Base-by-base conservation (phyloP, 306 rosid genomes). In the Lathyrus tuberosus region DNA sequence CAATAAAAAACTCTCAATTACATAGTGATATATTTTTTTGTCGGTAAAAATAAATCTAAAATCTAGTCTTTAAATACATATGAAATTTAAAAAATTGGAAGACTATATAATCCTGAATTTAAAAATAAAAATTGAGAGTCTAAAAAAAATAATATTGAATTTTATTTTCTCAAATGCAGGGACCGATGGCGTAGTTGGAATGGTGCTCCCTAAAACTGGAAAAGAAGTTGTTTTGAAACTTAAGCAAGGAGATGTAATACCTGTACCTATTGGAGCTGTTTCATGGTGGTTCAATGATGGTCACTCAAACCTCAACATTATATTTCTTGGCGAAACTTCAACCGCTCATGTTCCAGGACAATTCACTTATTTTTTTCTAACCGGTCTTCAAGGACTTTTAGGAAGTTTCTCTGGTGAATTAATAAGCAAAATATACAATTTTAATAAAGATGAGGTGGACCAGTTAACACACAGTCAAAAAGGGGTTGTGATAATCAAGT, bases 201-300 rank as follows among this genome's bases (percentile, higher is more conserved):
- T 87, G 74, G 52, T 84, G 11, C 71, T 74, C 3, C 84, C 77
- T 0, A 72, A 74, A 52, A 41, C 67, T 0, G 13, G 5, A 40
- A 69, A 82, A 43, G 91, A 89, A 56, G 80, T 70, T 30, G 86
- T 85, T 6, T 16, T 89, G 67, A 85, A 67, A 47, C 80, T 90
- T 0, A 79, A 71, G 68, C 35, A 84, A 22, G 96, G 91, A 47
- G 91, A 87, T 24, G 20, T 90, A 0, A 74, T 87, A 17, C 88
- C 96, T 1, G 74, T 84, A 0, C 85, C 89, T 2, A 13, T 54
- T 14, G 96, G 89, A 54, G 10, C 53, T 31, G 43, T 83, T 17
- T 90, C 96, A 14, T 90, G 96, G 96, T 90, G 96, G 96, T 87
- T 73, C 88, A 87, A 87, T 30, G 56, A 80, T 11, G 93, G 81